These are phyloP conservation scores for Salix koriyanagi DNA, from an alignment of 345 rosid genomes.

Conservation along the genomic window DNA sequence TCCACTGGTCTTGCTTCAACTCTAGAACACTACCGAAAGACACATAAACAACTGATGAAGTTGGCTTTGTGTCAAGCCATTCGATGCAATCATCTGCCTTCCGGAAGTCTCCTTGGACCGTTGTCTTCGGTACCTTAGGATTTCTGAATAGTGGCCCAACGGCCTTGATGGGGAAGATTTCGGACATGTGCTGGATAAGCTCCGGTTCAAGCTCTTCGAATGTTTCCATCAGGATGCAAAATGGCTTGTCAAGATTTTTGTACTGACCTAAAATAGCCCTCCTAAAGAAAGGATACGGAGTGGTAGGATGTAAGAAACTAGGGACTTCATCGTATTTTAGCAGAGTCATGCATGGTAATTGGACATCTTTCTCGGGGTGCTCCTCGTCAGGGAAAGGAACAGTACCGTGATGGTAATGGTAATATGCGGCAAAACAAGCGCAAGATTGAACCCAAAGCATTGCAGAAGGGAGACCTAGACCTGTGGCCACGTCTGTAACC, in stretches of 20 bases:
- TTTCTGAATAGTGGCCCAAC: slow-evolving; percentile 59
- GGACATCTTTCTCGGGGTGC: slow-evolving; percentile 55
- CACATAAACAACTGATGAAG: slow-evolving; percentile 69
- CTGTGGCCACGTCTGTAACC: slow-evolving; percentile 73
- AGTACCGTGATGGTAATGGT: slow-evolving; percentile 47
- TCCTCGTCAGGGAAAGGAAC: slow-evolving; percentile 52
- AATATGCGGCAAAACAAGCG: slow-evolving; percentile 67
- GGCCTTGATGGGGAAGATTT: slow-evolving; percentile 41
- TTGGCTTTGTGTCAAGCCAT: slow-evolving; percentile 69
- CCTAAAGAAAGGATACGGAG: slow-evolving; percentile 40
- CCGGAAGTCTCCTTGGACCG: slow-evolving; percentile 43
- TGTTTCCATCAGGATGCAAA: slow-evolving; percentile 67
- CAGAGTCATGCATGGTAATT: slow-evolving; percentile 62
- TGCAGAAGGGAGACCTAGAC: slow-evolving; percentile 70
- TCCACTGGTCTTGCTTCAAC: slow-evolving; percentile 61
- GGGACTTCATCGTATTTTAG: slow-evolving; percentile 77
- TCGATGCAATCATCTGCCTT: slow-evolving; percentile 55
- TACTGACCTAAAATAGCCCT: slow-evolving; percentile 57
- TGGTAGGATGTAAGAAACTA: slow-evolving; percentile 58
- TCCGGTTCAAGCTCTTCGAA: slow-evolving; percentile 70
- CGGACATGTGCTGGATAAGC: slow-evolving; percentile 58
- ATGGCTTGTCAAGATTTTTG: slow-evolving; percentile 55
- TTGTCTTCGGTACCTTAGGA: slow-evolving; percentile 32
- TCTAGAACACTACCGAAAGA: slow-evolving; percentile 68
- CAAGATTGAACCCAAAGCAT: slow-evolving; percentile 93